phyloP scores from a whole-genome alignment of 441 rosid species.

The Populus hybrid region DNA sequence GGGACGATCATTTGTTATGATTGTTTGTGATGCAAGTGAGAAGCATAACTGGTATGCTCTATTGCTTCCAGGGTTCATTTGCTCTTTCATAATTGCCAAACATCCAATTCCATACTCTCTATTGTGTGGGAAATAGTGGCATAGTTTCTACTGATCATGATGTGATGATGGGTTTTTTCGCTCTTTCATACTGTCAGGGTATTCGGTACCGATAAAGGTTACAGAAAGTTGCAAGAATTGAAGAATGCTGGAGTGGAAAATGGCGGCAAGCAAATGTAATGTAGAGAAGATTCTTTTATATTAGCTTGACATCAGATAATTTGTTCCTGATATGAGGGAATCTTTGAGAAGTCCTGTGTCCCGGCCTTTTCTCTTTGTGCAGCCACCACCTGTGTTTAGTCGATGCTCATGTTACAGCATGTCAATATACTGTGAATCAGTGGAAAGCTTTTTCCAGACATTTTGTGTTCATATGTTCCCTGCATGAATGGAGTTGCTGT shows the following conservation, averaged over 20 bases:
- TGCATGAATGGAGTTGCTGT: conserved; percentile 27
- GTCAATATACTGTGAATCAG: conserved; percentile 26
- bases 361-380: conserved; percentile 22
- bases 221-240: conserved; percentile 74
- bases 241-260: conserved; percentile 41
- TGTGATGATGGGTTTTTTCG: not conserved
- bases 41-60: not conserved
- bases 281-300: conserved; percentile 22
- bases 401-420: conserved; percentile 27
- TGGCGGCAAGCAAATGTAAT: conserved; percentile 36
- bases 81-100: not conserved
- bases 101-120: too few relatives aligned
- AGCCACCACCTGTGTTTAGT: conserved; percentile 21
- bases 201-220: conserved; percentile 88
- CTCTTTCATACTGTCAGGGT: conserved; percentile 46
- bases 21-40: not conserved
- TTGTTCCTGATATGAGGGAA: conserved; percentile 20
- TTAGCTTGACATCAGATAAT: conserved; percentile 22
- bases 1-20: not conserved
- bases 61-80: not conserved
- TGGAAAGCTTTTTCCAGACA: conserved; percentile 29
- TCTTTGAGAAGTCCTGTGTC: conserved; percentile 23
- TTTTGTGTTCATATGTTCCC: conserved; percentile 17
- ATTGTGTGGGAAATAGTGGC: not conserved
- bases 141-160: not conserved